phyloP scores from a whole-genome alignment of 768 basidiomycete species.

The Cyclocybe cylindracea region DNA sequence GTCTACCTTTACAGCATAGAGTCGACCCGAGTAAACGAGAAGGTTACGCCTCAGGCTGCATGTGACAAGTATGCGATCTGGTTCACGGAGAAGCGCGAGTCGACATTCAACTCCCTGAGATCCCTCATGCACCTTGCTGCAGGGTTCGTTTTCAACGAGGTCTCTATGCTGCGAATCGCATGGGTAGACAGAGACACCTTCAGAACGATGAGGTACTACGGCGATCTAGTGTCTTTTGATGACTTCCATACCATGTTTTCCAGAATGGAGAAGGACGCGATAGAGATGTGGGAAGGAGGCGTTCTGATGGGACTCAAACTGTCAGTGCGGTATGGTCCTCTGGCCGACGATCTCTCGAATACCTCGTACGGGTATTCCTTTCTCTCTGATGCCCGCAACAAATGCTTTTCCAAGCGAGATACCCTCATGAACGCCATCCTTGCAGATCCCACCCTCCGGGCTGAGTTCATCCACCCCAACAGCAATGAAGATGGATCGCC shows the following conservation, averaged over 20 bases:
- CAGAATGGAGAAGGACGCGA: slow-evolving; percentile 6
- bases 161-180: slow-evolving; percentile 11
- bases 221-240: slow-evolving; percentile 9
- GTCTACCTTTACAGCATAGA: background rate
- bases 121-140: slow-evolving; percentile 19
- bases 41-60: background rate
- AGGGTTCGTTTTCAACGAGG: slow-evolving; percentile 8
- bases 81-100: slow-evolving; percentile 14
- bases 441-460: too few relatives aligned
- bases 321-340: slow-evolving; percentile 1
- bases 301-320: slow-evolving; percentile 14
- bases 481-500: too few relatives aligned
- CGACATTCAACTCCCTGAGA: slow-evolving; percentile 16
- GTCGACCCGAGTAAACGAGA: background rate
- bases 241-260: slow-evolving; percentile 10
- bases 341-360: slow-evolving; percentile 19
- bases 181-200: slow-evolving; percentile 19
- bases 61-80: background rate
- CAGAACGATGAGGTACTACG: slow-evolving; percentile 13
- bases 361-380: slow-evolving; percentile 19
- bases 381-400: slow-evolving; percentile 12
- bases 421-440: background rate
- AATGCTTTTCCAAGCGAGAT: background rate
- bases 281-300: slow-evolving; percentile 17
- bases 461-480: too few relatives aligned